These are phyloP conservation scores for Fusarium subtropicale DNA, from an alignment of 2,329 filamentous ascomycete genomes.

Conservation along the genomic window DNA sequence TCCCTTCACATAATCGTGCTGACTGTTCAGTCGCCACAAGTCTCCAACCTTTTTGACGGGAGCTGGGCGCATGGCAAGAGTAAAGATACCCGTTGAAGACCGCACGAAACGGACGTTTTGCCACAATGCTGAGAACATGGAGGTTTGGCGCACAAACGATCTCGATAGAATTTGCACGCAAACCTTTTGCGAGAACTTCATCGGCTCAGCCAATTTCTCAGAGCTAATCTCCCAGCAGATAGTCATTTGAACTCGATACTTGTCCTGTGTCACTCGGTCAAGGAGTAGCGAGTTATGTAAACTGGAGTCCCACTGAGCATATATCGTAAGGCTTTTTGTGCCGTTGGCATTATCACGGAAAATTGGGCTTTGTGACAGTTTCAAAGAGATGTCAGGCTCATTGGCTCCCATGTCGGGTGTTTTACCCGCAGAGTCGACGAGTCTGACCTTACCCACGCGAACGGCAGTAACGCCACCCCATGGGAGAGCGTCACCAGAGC, in stretches of 20 bases:
- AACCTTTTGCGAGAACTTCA: conserved; percentile 85
- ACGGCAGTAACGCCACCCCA: conserved; percentile 87
- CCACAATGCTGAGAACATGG: conserved; percentile 88
- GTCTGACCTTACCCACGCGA: conserved; percentile 81
- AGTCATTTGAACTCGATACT: conserved; percentile 89
- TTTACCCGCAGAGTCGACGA: conserved; percentile 87
- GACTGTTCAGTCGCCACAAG: conserved; percentile 95
- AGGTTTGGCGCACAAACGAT: conserved; percentile 85
- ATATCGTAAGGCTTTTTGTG: conserved; percentile 84
- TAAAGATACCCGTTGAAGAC: conserved; percentile 88
- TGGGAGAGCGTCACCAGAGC: conserved; percentile 85
- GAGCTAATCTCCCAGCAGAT: conserved; percentile 89
- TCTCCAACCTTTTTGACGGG: conserved; percentile 93
- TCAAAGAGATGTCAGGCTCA: conserved; percentile 79
- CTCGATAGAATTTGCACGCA: conserved; percentile 86
- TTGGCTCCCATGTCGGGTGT: conserved; percentile 80
- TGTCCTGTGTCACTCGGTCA: conserved; percentile 93
- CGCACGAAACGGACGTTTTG: conserved; percentile 87
- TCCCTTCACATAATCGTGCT: conserved; percentile 95
- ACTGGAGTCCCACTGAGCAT: conserved; percentile 97
- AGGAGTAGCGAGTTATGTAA: conserved; percentile 91
- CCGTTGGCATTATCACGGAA: conserved; percentile 91
- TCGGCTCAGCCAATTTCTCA: conserved; percentile 84
- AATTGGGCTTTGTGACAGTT: conserved; percentile 79
- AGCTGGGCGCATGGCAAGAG: conserved; percentile 84